phyloP scores from a whole-genome alignment of 192 early-diverging fungal species.

The Dimargaris verticillata region DNA sequence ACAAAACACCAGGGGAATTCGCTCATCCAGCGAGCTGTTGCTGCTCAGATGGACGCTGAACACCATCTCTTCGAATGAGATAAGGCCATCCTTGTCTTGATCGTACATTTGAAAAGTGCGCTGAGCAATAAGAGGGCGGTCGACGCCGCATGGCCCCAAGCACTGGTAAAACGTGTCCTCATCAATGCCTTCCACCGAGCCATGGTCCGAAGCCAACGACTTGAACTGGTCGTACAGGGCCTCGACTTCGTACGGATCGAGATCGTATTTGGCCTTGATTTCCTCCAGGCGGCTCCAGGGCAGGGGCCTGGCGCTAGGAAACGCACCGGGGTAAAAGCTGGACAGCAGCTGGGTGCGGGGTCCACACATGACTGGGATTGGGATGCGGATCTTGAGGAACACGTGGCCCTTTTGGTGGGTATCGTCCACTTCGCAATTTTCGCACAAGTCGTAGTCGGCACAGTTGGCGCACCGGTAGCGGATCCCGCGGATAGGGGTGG shows the following conservation, averaged over 20 bases:
- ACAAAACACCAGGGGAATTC: conserved; percentile 69
- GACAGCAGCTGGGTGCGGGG: conserved; percentile 51
- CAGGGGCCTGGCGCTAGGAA: conserved; percentile 13
- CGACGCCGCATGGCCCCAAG: conserved; percentile 67
- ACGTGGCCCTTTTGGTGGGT: conserved; percentile 65
- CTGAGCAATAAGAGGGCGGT: conserved; percentile 69
- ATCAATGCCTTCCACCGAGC: conserved; percentile 50
- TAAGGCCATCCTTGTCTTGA: conserved; percentile 53
- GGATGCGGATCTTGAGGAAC: conserved; percentile 80
- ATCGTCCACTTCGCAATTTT: conserved; percentile 71
- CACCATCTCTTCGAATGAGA: conserved; percentile 73
- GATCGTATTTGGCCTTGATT: conserved; percentile 14
- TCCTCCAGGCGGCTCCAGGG: conserved; percentile 8
- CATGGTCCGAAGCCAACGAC: conserved; percentile 52
- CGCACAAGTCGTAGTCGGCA: conserved; percentile 83
- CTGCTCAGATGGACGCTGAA: conserved; percentile 62
- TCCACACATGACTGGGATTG: conserved; percentile 80
- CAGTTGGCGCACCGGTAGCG: conserved; percentile 93
- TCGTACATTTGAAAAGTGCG: conserved; percentile 87
- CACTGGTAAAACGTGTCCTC: conserved; percentile 66
- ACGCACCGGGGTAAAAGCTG: conserved; percentile 60
- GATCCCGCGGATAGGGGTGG: conserved; percentile 72
- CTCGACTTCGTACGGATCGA: conserved; percentile 69
- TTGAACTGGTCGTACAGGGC: conserved; percentile 79
- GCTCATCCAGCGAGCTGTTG: conserved; percentile 80